Base-by-base conservation (phyloP, 495 filamentous ascomycete species). In the Hypoxylon cercidicola region DNA sequence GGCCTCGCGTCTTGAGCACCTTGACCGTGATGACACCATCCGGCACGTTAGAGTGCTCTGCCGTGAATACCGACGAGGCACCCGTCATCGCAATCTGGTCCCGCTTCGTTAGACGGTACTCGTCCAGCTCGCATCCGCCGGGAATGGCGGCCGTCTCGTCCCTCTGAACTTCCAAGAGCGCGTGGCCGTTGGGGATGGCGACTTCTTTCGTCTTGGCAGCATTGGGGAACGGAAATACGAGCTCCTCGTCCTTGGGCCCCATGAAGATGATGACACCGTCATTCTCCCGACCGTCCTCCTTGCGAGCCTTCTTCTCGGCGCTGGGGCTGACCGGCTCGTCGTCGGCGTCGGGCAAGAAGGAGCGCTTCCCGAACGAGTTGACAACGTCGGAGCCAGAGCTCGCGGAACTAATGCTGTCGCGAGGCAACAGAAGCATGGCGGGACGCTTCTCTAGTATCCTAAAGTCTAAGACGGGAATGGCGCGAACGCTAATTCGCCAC, bases 41-140 rank as follows among this genome's bases (percentile, higher is more conserved):
- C 4, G 78, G 73, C 9, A 81, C 75, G 1, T 72, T 62, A 4
- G 79, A 79, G 52, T 82, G 72, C 44, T 78, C 71, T 15, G 81
- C 81, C 3, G 79, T 83, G 55, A 80, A 83, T n/a, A 83, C 81
- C 13, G 77, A 77, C 13, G 81, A 82, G 9, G 78, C 71, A 8
- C 70, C 71, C 2, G 79, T 78, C n/a, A 72, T 70, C 2, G 79
- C 79, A 40, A 83, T 81, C 15, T 74, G 75, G 0, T 81, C 76
- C 21, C 71, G 74, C 55, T 80, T 83, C 23, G 77, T 80, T 58
- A 83, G 70, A 23, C 65, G 74, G 55, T 82, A 83, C 16, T 74
- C 62, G 54, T 81, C 79, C 1, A 81, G 64, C 54, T 80, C 78
- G 32, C 70, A 71, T 23, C 76, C 76, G 20, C 76, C 72, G 2